Evolutionary conservation across 306 rosid genomes (phyloP).

Genomic region (Herpetospermum pedunculosum): DNA sequence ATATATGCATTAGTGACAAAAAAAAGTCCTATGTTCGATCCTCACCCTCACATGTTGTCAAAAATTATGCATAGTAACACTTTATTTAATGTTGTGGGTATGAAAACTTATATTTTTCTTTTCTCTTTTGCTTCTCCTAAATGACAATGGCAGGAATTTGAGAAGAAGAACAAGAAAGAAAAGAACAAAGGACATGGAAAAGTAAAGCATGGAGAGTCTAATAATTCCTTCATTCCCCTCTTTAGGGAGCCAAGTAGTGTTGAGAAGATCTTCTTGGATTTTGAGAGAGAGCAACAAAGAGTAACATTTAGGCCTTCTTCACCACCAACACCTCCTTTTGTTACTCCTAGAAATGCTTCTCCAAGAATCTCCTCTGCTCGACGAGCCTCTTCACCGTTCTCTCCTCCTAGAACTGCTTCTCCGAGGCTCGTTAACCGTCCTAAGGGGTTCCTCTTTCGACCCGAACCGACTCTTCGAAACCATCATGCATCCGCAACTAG

Average conservation of each 20-base stretch:
- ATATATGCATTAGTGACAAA: no score
- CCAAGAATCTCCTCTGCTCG: constrained; percentile 17
- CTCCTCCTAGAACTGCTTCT: constrained; percentile 31
- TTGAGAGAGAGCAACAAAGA: constrained; percentile 82
- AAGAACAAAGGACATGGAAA: constrained; percentile 72
- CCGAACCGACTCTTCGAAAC: constrained; percentile 64
- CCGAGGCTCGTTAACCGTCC: constrained; percentile 11
- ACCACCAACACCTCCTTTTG: constrained; percentile 53
- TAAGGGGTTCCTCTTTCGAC: constrained; percentile 48
- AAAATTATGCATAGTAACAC: no score
- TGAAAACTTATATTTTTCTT: background rate
- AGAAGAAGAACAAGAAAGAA: constrained; percentile 55
- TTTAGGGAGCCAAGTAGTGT: constrained; percentile 94
- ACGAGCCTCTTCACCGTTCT: constrained; percentile 5
- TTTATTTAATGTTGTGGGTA: no score
- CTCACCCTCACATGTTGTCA: no score
- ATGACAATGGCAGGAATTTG: constrained; percentile 41
- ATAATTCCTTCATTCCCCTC: constrained; percentile 74
- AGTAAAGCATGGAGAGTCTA: constrained; percentile 65
- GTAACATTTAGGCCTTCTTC: constrained; percentile 42
- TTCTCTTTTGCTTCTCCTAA: background rate
- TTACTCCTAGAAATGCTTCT: constrained; percentile 21
- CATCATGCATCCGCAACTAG: constrained; percentile 81
- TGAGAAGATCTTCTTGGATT: constrained; percentile 90
- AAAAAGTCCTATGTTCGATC: no score